A percentile compares a stretch with the other conserved stretches of the same genome.
phyloP scores from a whole-genome alignment of 768 basidiomycete genomes.

The Gelatoporia subvermispora region DNA sequence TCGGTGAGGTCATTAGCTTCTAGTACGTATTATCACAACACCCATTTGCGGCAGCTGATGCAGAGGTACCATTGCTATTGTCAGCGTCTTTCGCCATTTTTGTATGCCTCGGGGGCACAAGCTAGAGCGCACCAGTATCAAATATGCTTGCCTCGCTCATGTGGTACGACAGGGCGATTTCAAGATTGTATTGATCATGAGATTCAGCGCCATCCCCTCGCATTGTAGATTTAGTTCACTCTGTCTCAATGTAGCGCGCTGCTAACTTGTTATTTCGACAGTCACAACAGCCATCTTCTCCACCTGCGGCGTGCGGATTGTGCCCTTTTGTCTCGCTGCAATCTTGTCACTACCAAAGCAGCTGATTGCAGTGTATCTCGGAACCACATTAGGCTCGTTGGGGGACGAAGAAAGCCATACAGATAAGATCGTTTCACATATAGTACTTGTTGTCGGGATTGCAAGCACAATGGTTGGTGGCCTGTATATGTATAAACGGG shows the following conservation, averaged over 20 bases:
- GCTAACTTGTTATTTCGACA: constrained; percentile 26
- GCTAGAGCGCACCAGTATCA: constrained; percentile 37
- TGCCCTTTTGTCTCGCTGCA: too few relatives aligned
- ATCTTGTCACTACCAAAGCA: too few relatives aligned
- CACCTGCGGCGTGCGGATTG: constrained; percentile 54
- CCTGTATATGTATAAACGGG: too few relatives aligned
- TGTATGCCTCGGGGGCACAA: constrained; percentile 74
- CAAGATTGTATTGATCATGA: constrained; percentile 71
- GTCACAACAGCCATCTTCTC: constrained; percentile 87
- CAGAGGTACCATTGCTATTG: neutral
- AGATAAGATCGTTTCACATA: too few relatives aligned
- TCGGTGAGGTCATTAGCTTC: constrained; percentile 86
- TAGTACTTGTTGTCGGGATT: too few relatives aligned
- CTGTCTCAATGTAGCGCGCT: neutral
- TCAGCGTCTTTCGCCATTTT: constrained; percentile 80
- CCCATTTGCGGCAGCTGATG: neutral
- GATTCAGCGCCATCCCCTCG: constrained; percentile 79
- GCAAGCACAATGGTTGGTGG: too few relatives aligned
- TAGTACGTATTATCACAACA: constrained; percentile 45
- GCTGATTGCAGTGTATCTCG: too few relatives aligned
- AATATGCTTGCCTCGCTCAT: constrained; percentile 44
- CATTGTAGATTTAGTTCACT: constrained; percentile 54
- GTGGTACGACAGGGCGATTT: constrained; percentile 89
- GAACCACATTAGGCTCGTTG: too few relatives aligned
- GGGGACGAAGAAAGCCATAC: too few relatives aligned